Conservation (phyloP, 1,139 yeast genomes). For the Candida smagusa region DNA sequence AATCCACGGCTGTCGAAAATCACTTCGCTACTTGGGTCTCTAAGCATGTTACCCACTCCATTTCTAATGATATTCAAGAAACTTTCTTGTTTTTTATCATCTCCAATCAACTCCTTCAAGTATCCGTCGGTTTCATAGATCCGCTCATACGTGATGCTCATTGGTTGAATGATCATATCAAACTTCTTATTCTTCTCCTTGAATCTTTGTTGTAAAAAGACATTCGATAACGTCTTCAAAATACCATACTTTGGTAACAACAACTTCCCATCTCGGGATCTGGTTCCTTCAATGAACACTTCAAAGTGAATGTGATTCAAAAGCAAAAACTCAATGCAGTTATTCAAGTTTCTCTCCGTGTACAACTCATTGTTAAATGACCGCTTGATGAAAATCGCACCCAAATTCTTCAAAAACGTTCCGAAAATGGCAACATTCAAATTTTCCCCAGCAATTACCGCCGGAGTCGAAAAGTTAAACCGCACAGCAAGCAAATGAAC, state of each 20-base stretch:
- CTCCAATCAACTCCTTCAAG: slow-evolving; percentile 57
- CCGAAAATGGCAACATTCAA: slow-evolving; percentile 64
- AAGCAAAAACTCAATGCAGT: slow-evolving; percentile 52
- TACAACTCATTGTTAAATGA: slow-evolving; percentile 50
- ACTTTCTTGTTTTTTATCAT: slow-evolving; percentile 53
- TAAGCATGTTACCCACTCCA: slow-evolving; percentile 30
- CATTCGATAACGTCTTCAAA: slow-evolving; percentile 47
- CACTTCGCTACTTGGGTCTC: slow-evolving; percentile 1
- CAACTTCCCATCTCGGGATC: slow-evolving; percentile 65
- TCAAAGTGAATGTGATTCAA: slow-evolving; percentile 54
- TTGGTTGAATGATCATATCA: slow-evolving; percentile 50
- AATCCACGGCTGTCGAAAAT: slow-evolving; percentile 15
- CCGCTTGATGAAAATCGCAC: slow-evolving; percentile 47
- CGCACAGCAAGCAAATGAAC: slow-evolving; percentile 57
- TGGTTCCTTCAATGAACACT: slow-evolving; percentile 65
- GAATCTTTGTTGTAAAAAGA: slow-evolving; percentile 44
- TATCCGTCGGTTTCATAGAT: slow-evolving; percentile 67
- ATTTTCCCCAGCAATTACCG: slow-evolving; percentile 69
- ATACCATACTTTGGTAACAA: slow-evolving; percentile 65
- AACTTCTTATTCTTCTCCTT: slow-evolving; percentile 42
- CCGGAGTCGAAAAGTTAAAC: slow-evolving; percentile 55
- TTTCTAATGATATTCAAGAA: slow-evolving; percentile 32
- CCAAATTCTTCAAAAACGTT: slow-evolving; percentile 38
- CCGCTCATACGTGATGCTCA: slow-evolving; percentile 61
- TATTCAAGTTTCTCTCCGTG: slow-evolving; percentile 54